A percentile compares a stretch with the other conserved stretches of the same genome.
phyloP scores from a whole-genome alignment of 2,329 filamentous ascomycete species.

The Blastomyces parvus region DNA sequence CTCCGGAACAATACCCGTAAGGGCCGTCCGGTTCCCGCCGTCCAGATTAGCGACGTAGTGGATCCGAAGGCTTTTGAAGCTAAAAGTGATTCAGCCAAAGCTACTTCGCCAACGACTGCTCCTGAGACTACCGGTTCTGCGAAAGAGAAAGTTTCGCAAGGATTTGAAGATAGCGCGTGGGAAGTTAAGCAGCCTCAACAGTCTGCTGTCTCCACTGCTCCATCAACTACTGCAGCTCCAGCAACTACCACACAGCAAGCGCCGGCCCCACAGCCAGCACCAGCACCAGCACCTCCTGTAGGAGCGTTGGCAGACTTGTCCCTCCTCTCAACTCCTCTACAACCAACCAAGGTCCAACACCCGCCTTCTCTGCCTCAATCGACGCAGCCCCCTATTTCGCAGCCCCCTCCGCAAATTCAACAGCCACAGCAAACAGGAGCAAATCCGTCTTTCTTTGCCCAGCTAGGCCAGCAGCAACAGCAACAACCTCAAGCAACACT shows the following conservation, averaged over 20 bases:
- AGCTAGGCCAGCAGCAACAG: conserved; percentile 28
- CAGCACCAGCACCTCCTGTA: conserved; percentile 47
- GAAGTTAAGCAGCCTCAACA: conserved; percentile 77
- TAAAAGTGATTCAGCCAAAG: conserved; percentile 43
- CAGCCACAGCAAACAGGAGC: conserved; percentile 37
- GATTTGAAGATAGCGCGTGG: conserved; percentile 97
- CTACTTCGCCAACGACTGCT: conserved; percentile 35
- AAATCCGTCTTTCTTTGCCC: conserved; percentile 43
- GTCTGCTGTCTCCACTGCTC: conserved; percentile 22
- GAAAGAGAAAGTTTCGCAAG: conserved; percentile 44
- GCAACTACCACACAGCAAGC: conserved; percentile 35
- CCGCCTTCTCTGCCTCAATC: conserved; percentile 43
- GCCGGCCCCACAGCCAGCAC: conserved; percentile 30
- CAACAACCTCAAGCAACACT: conserved; percentile 16
- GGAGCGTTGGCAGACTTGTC: conserved; percentile 62
- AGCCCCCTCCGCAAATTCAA: conserved; percentile 34
- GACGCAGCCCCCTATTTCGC: conserved; percentile 35
- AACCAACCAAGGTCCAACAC: conserved; percentile 44
- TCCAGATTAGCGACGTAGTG: conserved; percentile 75
- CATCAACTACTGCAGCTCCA: conserved; percentile 24
- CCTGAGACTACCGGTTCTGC: conserved; percentile 38
- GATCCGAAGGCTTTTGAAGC: conserved; percentile 76
- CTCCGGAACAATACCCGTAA: conserved; percentile 92
- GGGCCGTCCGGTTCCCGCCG: conserved; percentile 74
- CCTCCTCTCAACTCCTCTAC: conserved; percentile 50